Evolutionary conservation across 768 basidiomycete species (phyloP), one percentile per base, ranked within the genome.

Genomic region (Crepidotus variabilis): DNA sequence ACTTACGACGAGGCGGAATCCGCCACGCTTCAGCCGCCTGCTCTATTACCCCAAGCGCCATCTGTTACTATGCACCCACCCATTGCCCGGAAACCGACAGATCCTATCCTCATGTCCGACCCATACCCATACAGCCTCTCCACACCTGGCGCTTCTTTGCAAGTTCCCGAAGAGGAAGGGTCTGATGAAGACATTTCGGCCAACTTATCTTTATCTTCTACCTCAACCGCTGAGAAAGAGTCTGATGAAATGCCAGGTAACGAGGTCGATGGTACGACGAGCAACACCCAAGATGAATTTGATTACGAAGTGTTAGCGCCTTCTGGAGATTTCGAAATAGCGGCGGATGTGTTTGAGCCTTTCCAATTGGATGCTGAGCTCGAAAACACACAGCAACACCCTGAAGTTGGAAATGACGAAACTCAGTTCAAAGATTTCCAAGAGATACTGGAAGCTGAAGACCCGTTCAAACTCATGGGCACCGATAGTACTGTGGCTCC

Each of bases 41-140:
- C 32, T 6, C 39, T 50, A 16, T 28, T 54, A 22, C 32, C 51
- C 35, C 55, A 50, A 45, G 47, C 51, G 24, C 45, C 50, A 21
- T 49, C 57, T 36, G 16, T 20, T 48, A 36, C 51, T n/a, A 54
- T 56, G 46, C 21, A 28, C 2, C 46, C 65, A 16, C 58, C 57
- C 8, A 47, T 65, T 24, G 55, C 57, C 7, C 60, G 61, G 34
- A 62, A 61, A 47, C 56, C 73, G 6, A 68, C 67, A 35, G 65
- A 67, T 23, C 74, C 72, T 18, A 60, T 74, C 54, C 59, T 79
- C 13, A 64, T 70, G 54, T 53, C 68, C 22, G 78, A 79, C 59
- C 76, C 78, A 2, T 80, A 76, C 59, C 80, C 80, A 1, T 76
- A 76, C 49, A 77, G 75, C 57, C 70, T 82, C 36, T 80, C 80